A percentile compares a stretch with the other conserved stretches of the same genome.
phyloP scores from a whole-genome alignment of 495 filamentous ascomycete genomes.

The Gamarada debralockiae region DNA sequence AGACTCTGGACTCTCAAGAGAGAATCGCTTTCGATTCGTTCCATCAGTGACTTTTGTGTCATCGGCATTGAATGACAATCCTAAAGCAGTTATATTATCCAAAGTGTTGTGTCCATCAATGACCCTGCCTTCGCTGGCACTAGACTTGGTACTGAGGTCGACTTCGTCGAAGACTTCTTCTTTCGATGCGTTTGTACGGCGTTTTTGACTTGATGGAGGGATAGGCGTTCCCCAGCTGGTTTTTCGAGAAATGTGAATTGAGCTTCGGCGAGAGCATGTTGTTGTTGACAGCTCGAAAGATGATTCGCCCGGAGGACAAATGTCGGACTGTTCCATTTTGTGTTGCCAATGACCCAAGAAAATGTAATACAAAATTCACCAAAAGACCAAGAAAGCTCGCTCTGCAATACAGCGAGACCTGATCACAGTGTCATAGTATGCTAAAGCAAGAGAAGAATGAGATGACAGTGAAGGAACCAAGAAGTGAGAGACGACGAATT shows the following conservation, averaged over 20 bases:
- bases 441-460: conserved; percentile 28
- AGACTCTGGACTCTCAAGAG: conserved; percentile 14
- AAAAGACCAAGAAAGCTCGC: conserved; percentile 32
- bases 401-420: conserved; percentile 26
- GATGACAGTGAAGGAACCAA: conserved; percentile 4
- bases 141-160: conserved; percentile 19
- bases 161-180: conserved; percentile 17
- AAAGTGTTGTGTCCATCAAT: conserved; percentile 33
- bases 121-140: conserved; percentile 13
- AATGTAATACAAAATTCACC: conserved; percentile 33
- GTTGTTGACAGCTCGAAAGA: conserved; percentile 23
- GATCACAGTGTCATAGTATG: conserved; percentile 26
- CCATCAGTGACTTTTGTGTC: conserved; percentile 25
- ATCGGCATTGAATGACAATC: conserved; percentile 33
- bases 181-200: not conserved
- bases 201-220: conserved; percentile 23
- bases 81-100: conserved; percentile 38
- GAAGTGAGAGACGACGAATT: not conserved
- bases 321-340: conserved; percentile 28
- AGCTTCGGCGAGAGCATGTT: conserved; percentile 29
- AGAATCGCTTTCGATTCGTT: conserved; percentile 22
- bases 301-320: conserved; percentile 6
- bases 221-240: conserved; percentile 30
- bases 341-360: conserved; percentile 23
- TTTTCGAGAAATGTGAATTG: conserved; percentile 30